phyloP scores from a whole-genome alignment of 2,329 filamentous ascomycete species.

The Penicillium palitans region DNA sequence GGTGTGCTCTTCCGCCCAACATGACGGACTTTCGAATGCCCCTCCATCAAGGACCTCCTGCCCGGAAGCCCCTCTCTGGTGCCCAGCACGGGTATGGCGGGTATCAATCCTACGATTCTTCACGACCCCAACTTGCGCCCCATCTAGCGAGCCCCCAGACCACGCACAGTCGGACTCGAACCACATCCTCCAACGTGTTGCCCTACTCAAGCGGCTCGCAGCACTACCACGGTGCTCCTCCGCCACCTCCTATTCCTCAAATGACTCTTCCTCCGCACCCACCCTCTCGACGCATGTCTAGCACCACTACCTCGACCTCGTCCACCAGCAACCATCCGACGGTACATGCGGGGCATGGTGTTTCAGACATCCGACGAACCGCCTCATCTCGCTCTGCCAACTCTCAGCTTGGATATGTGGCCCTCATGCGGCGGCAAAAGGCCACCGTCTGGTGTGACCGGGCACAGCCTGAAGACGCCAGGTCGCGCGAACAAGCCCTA shows the following conservation, averaged over 20 bases:
- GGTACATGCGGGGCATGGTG: slow-evolving; percentile 26
- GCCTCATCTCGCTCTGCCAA: slow-evolving; percentile 74
- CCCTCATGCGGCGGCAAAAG: slow-evolving; percentile 93
- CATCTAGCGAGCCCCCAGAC: slow-evolving; percentile 29
- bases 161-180: slow-evolving; percentile 41
- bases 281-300: slow-evolving; percentile 40
- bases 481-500: slow-evolving; percentile 76
- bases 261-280: slow-evolving; percentile 29
- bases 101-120: slow-evolving; percentile 31
- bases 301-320: slow-evolving; percentile 43
- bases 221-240: slow-evolving; percentile 29
- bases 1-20: slow-evolving; percentile 29
- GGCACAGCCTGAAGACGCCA: slow-evolving; percentile 86
- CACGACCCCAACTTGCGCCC: slow-evolving; percentile 27
- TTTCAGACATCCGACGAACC: slow-evolving; percentile 62
- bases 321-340: slow-evolving; percentile 39
- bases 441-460: slow-evolving; percentile 98
- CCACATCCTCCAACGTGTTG: slow-evolving; percentile 40
- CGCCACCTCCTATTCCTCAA: slow-evolving; percentile 30
- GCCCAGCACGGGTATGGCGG: slow-evolving; percentile 26
- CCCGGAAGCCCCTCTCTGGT: slow-evolving; percentile 32
- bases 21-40: slow-evolving; percentile 43
- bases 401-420: slow-evolving; percentile 78
- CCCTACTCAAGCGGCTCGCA: slow-evolving; percentile 29
- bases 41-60: slow-evolving; percentile 35